Percentiles rank a stretch among this genome's conserved stretches.
These are phyloP conservation scores for Solanum verrucosum DNA, from an alignment of 257 asterid species.

Conservation along the genomic window DNA sequence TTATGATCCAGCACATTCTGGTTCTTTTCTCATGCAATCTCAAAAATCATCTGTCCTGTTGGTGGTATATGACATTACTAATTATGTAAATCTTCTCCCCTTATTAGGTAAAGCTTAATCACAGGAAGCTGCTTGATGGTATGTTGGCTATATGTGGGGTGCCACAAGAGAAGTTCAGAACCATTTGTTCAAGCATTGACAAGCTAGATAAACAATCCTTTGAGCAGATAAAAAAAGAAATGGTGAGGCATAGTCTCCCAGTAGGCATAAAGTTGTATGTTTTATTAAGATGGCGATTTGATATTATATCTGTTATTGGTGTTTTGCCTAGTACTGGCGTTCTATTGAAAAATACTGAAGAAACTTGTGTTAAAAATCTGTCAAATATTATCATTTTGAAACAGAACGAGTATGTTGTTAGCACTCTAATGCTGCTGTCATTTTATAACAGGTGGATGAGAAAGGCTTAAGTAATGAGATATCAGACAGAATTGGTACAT, in stretches of 20 bases:
- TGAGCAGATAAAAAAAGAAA: constrained; percentile 84
- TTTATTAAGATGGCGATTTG: neutral
- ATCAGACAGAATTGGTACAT: constrained; percentile 73
- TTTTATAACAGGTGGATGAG: constrained; percentile 56
- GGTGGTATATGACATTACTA: neutral
- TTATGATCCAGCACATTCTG: neutral
- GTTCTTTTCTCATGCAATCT: neutral
- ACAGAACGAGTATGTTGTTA: neutral
- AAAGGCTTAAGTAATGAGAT: constrained; percentile 77
- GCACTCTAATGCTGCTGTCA: neutral
- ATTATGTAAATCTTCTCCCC: neutral
- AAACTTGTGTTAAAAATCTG: neutral
- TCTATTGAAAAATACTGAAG: neutral
- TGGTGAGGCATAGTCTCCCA: constrained; percentile 41
- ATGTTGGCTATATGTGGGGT: constrained; percentile 93
- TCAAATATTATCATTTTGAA: neutral
- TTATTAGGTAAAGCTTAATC: constrained; percentile 82
- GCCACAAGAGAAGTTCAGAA: constrained; percentile 76
- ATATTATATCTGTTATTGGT: neutral
- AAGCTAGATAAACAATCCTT: constrained; percentile 89
- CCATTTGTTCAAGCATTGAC: constrained; percentile 93
- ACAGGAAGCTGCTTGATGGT: constrained; percentile 84
- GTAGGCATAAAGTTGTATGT: neutral
- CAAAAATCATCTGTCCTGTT: neutral
- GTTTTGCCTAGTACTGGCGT: neutral